Evolutionary conservation across 177 flowering plant genomes (phyloP).

Genomic region (Vitis hybrid): DNA sequence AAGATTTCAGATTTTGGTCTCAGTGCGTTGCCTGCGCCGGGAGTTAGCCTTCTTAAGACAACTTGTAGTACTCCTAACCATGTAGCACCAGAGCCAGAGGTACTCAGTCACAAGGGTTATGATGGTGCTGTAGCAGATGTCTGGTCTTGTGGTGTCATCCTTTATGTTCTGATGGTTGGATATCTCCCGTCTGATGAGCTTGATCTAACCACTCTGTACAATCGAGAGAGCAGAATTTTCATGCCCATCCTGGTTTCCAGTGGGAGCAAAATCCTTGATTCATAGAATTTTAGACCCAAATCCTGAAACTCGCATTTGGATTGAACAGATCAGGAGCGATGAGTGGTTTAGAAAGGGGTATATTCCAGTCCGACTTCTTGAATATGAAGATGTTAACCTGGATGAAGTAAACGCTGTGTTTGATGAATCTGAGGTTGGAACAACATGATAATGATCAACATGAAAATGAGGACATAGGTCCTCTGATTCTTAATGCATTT

Average conservation of each 20-base stretch:
- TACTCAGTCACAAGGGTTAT: conserved; percentile 93
- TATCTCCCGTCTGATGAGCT: conserved; percentile 97
- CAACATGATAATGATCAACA: conserved; percentile 34
- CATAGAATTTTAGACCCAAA: conserved; percentile 83
- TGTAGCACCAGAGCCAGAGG: conserved; percentile 99
- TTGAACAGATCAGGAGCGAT: conserved; percentile 74
- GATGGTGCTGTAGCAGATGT: conserved; percentile 93
- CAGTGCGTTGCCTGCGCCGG: conserved; percentile 82
- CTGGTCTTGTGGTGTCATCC: conserved; percentile 99
- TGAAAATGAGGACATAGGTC: conserved; percentile 58
- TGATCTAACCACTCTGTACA: conserved; percentile 84
- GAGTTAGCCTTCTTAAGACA: conserved; percentile 79
- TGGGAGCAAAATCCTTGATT: conserved; percentile 82
- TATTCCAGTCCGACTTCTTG: conserved; percentile 58
- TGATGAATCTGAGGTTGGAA: conserved; percentile 86
- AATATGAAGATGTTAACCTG: conserved; percentile 84
- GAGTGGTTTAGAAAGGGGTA: conserved; percentile 83
- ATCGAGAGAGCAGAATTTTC: conserved; percentile 77
- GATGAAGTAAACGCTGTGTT: conserved; percentile 85
- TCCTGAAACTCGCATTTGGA: conserved; percentile 78
- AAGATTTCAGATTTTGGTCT: conserved; percentile 98
- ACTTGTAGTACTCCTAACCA: conserved; percentile 99
- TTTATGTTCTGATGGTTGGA: conserved; percentile 93
- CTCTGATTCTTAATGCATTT: conserved; percentile 83
- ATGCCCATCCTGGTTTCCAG: conserved; percentile 90